Base-by-base conservation (phyloP, 345 rosid species). In the Pistacia atlantica region DNA sequence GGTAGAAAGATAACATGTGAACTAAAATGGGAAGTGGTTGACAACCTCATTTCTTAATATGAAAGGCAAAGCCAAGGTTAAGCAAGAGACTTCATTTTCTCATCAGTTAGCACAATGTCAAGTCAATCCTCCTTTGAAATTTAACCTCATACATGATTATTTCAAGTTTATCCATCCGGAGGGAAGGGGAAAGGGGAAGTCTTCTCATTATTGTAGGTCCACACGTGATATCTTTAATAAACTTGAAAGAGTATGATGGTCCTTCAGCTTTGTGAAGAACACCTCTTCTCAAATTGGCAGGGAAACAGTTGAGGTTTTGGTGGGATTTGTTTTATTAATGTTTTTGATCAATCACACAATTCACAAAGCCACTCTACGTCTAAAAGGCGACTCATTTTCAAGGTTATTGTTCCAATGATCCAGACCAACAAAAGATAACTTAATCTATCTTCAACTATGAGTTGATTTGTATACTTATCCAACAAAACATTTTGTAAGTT, bases 101-200 rank as follows among this genome's bases (percentile, higher is more conserved):
- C 89, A 28, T 83, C 84, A 1, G 38, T 61, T 0, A 76, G 67
- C 68, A 52, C 81, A n/a, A 62, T 12, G 5, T 77, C 81, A 42
- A 5, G 4, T 31, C 33, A 31, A 4, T 38, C 42, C 7, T 5
- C 42, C 42, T 38, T 22, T 22, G 25, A 22, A 22, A 22, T 22
- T 22, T 75, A 5, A 73, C 65, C 70, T 77, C 85, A 9, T 52
- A 69, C 3, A 25, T 33, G 1, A 69, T 31, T 14, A 35, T 71
- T 25, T 71, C 74, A 57, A 56, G 18, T 20, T 55, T 57, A 4
- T 56, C 74, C 63, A 71, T 71, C 2, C 1, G 2, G 33, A 31
- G 33, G 33, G 33, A 31, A 31, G 33, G 86, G 75, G 31, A 87
- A 3, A 12, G 81, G 33, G 4, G 79, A 58, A 8, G 56, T 66